Percentiles rank a stretch among this genome's conserved stretches.
These are phyloP conservation scores for Globisporangium emineosum DNA, from an alignment of 352 stramenopile genomes.

Conservation along the genomic window DNA sequence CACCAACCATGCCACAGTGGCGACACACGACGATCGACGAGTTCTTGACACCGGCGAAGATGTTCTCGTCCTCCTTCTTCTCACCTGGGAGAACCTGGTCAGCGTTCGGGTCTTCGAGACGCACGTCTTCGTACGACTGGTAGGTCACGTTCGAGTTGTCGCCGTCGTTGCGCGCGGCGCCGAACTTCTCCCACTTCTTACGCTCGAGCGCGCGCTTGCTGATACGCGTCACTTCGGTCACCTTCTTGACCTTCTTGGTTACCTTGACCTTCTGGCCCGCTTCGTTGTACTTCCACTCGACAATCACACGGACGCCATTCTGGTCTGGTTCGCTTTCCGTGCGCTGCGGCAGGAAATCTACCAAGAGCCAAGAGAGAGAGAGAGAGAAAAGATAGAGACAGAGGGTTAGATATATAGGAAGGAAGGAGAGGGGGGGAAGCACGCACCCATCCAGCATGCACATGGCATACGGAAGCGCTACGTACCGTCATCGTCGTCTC, in stretches of 20 bases:
- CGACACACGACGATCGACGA: slow-evolving; percentile 88
- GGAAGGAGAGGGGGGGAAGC: no score
- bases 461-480: not conserved
- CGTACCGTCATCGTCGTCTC: slow-evolving; percentile 68
- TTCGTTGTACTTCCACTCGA: slow-evolving; percentile 90
- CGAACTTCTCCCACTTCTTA: slow-evolving; percentile 85
- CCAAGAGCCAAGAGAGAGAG: no score
- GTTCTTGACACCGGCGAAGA: slow-evolving; percentile 86
- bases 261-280: slow-evolving; percentile 88
- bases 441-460: not conserved
- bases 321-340: slow-evolving; percentile 81
- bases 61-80: slow-evolving; percentile 89
- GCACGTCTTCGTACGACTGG: slow-evolving; percentile 78
- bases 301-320: slow-evolving; percentile 79
- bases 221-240: slow-evolving; percentile 76
- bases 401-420: not conserved
- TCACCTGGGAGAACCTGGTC: slow-evolving; percentile 84
- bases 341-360: slow-evolving; percentile 74
- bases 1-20: slow-evolving; percentile 88
- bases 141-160: slow-evolving; percentile 88
- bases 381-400: not conserved
- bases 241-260: slow-evolving; percentile 89
- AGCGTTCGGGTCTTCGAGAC: slow-evolving; percentile 81
- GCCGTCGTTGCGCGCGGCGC: slow-evolving; percentile 58
- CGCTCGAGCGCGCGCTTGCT: slow-evolving; percentile 84